Evolutionary conservation across 306 rosid species (phyloP), one percentile per base, ranked within the genome.

Genomic region (Biancaea sappan): DNA sequence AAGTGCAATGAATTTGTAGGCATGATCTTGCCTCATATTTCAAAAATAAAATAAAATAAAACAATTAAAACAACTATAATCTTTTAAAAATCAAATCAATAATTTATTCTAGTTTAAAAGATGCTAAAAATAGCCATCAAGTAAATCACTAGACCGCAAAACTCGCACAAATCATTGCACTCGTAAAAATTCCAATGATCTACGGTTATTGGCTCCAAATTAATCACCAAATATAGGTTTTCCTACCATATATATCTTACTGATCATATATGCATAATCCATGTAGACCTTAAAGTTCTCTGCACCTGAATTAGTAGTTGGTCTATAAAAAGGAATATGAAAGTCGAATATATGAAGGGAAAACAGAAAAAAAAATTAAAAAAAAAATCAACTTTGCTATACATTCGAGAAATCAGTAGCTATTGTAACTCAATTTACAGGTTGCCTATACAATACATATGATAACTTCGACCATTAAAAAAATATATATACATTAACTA

Each of bases 361-460:
- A 58, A 1, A 32, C 6, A 5, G 4, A 3, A 3, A 32, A 32
- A 9, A 34, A 1, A n/a, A 32, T 0, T 0, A 32, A 32, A 9
- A 34, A 1, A n/a, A 32, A 34, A 40, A 5, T 50, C 46, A 25
- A 72, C 29, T 72, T 26, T 56, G 51, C 46, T 50, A 66, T 59
- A 71, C 77, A 79, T 51, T 25, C 2, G 41, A 56, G 71, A 70
- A 71, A 16, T 57, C 32, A 26, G 13, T 34, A 26, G 26, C 35
- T 40, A 28, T 11, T 26, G 24, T 8, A 41, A 16, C 19, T 32
- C 26, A 52, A 77, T 79, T 71, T 84, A 84, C 87, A 75, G 9
- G 59, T 51, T 70, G 43, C 61, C 79, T 75, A 38, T 50, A 76
- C 51, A 63, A 28, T 80, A 80, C 80, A 70, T 64, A 4, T 21